Evolutionary conservation across 257 asterid species (phyloP).

Genomic region (Solanum sitiens): DNA sequence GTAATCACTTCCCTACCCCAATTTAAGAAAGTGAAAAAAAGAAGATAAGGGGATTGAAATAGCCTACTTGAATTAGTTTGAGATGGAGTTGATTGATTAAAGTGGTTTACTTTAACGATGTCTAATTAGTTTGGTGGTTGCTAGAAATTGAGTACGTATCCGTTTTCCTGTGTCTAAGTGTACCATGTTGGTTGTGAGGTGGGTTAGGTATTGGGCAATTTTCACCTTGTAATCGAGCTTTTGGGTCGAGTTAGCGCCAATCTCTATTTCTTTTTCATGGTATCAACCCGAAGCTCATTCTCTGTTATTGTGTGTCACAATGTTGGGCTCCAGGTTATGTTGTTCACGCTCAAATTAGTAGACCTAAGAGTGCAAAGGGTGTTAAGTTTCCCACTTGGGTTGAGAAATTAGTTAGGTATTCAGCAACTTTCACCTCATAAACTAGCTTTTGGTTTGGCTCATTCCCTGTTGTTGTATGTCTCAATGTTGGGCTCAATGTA

Average conservation of each 20-base stretch:
- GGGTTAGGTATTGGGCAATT: not conserved
- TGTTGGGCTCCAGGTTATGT: not conserved
- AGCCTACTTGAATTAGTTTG: not conserved
- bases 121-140: not conserved
- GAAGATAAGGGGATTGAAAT: not conserved
- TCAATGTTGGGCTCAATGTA: no score
- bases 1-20: not conserved
- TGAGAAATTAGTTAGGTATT: not conserved
- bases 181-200: not conserved
- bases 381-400: not conserved
- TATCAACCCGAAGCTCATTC: not conserved
- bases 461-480: no score
- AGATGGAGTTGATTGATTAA: not conserved
- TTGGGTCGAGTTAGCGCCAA: not conserved
- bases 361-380: not conserved
- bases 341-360: not conserved
- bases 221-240: not conserved
- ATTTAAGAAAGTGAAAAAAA: no score
- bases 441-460: no score
- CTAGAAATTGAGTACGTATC: not conserved
- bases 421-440: no score
- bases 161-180: no score
- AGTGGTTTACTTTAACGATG: not conserved
- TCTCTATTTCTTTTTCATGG: not conserved
- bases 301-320: not conserved